Conservation (phyloP, 2,329 filamentous ascomycete species). For the Reticulascus tulasneorum region DNA sequence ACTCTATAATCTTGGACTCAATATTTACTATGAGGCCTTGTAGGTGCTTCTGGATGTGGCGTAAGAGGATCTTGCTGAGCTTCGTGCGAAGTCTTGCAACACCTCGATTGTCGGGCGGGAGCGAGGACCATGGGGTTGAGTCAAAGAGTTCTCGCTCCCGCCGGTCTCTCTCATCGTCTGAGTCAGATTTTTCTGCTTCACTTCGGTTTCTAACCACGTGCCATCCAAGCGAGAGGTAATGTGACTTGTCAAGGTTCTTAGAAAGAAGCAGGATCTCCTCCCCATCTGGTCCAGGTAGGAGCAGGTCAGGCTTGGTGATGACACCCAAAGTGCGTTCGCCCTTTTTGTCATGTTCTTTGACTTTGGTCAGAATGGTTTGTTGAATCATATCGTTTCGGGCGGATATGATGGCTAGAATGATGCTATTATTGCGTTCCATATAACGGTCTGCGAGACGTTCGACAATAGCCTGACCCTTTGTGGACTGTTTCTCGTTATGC, state of each 20-base stretch:
- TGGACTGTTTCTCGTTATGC: conserved; percentile 26
- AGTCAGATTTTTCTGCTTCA: conserved; percentile 20
- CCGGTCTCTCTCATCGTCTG: conserved; percentile 25
- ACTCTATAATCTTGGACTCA: conserved; percentile 17
- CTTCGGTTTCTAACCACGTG: conserved; percentile 48
- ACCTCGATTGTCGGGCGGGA: conserved; percentile 25
- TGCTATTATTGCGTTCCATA: conserved; percentile 51
- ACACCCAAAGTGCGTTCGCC: conserved; percentile 49
- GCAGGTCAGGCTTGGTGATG: conserved; percentile 52
- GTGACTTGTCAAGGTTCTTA: conserved; percentile 23
- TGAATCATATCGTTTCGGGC: conserved; percentile 46
- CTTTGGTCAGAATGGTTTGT: conserved; percentile 46
- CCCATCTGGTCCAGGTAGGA: conserved; percentile 34
- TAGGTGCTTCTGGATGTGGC: conserved; percentile 22
- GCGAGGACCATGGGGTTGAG: conserved; percentile 19
- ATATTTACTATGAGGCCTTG: conserved; percentile 23
- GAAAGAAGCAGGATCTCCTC: conserved; percentile 28
- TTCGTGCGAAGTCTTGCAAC: conserved; percentile 27
- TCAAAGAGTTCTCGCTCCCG: conserved; percentile 28
- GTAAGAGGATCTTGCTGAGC: conserved; percentile 26
- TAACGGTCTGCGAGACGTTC: conserved; percentile 43
- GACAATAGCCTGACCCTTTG: conserved; percentile 25
- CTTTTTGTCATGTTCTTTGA: conserved; percentile 36
- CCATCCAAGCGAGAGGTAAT: conserved; percentile 42
- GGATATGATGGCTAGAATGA: conserved; percentile 53